phyloP scores from a whole-genome alignment of 169 alveolate species.

The Cryptosporidium tyzzeri region DNA sequence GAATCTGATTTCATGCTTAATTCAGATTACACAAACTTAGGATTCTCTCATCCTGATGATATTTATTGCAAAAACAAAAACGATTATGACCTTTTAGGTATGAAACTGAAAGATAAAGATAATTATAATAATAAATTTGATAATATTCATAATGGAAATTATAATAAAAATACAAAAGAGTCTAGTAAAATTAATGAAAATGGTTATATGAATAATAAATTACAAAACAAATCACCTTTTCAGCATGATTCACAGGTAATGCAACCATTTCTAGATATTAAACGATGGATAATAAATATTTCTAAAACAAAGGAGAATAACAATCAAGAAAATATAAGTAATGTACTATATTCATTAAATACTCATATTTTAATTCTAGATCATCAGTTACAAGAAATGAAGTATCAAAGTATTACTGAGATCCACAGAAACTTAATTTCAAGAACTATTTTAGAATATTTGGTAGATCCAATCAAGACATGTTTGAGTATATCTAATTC shows the following conservation, averaged over 20 bases:
- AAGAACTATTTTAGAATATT: conserved; percentile 14
- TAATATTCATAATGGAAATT: not conserved
- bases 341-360: not conserved
- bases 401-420: not conserved
- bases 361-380: conserved; percentile 8
- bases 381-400: conserved; percentile 24
- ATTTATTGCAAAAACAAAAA: not conserved
- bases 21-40: conserved; percentile 16
- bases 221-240: not conserved
- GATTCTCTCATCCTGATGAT: conserved; percentile 36
- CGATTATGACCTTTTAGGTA: not conserved
- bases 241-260: conserved; percentile 12
- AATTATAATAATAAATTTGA: not conserved
- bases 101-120: not conserved
- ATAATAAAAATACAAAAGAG: not conserved
- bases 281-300: conserved; percentile 2
- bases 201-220: too few species aligned
- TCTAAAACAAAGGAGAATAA: not conserved
- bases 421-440: conserved; percentile 8
- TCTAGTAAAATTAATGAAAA: not conserved
- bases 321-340: not conserved
- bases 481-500: not conserved
- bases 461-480: conserved; percentile 58
- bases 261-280: conserved; percentile 47
- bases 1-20: conserved; percentile 41